A percentile compares a stretch with the other conserved stretches of the same genome.
These are phyloP conservation scores for Phalaenopsis hybrid DNA, from an alignment of 116 monocot genomes.

Conservation along the genomic window DNA sequence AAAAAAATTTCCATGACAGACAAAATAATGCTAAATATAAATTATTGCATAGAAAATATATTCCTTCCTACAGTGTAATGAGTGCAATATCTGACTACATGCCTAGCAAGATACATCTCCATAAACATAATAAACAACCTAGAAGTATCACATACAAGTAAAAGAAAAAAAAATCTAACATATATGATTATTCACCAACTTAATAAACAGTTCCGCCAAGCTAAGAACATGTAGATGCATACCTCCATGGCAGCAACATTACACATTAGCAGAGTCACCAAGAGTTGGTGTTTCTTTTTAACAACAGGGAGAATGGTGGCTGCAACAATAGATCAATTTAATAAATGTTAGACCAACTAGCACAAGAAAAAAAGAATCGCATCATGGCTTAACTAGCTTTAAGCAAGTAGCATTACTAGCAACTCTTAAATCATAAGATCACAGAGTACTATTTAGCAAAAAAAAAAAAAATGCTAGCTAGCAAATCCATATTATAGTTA, in stretches of 20 bases:
- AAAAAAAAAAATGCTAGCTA: too few relatives aligned
- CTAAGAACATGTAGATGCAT: background rate
- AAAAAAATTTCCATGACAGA: background rate
- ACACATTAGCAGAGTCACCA: conserved; percentile 88
- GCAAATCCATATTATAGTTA: too few relatives aligned
- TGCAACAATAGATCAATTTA: conserved; percentile 23
- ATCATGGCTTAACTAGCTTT: background rate
- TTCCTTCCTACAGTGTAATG: too few relatives aligned
- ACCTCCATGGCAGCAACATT: conserved; percentile 97
- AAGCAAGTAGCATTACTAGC: too few relatives aligned
- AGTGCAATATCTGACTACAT: too few relatives aligned
- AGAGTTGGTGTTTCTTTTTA: conserved; percentile 96
- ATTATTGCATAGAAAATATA: too few relatives aligned
- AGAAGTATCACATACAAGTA: too few relatives aligned
- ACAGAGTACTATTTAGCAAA: too few relatives aligned
- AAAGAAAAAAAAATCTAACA: too few relatives aligned
- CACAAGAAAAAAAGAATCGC: background rate
- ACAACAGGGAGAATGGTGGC: conserved; percentile 90
- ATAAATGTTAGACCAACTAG: background rate
- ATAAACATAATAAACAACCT: too few relatives aligned
- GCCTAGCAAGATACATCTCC: too few relatives aligned
- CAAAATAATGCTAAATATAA: background rate
- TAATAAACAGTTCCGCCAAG: background rate
- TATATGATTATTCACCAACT: background rate
- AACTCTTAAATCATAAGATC: too few relatives aligned